Evolutionary conservation across 1,284 basidiomycete species (phyloP), one percentile per base, ranked within the genome.

Genomic region (Phlebopus sp.): DNA sequence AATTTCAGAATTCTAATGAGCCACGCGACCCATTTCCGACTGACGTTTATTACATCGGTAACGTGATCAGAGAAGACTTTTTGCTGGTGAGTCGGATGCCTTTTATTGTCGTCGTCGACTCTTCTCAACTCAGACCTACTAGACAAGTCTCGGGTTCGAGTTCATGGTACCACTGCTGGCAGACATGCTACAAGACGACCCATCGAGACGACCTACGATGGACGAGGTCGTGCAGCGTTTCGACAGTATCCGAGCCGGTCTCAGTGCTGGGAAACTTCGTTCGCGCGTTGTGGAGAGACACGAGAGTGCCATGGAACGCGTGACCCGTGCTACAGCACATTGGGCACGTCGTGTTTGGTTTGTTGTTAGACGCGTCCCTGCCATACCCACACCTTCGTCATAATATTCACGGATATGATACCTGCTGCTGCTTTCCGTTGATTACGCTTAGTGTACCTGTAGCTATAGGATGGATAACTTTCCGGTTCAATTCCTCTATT

Each of bases 141-240:
- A 47, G 43, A 13, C 1, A 9, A 55, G 55, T 5, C 10, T 17
- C 1, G 64, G 58, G 3, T 56, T 69, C 21, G 60, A 56, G 17
- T 68, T 68, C 35, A 58, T 68, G 57, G 17, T 35, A 10, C 43
- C 51, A 0, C 30, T 68, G 14, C 13, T 68, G 17, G 19, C 35
- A 1, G 46, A 53, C 19, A 69, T 69, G 67, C 46, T 53, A 0
- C 57, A 56, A 11, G 34, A 42, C 0, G 51, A 66, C 37, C 66
- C 64, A 0, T 13, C 36, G 0, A 47, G 47, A 17, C 61, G 64
- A 7, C 66, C 66, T 1, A 55, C 25, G 14, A 54, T 58, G 47
- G 49, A 56, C 9, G 50, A 59, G 13, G 51, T 59, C 4, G 47
- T 56, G 9, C 2, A 27, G 1, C 45, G 46, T 13, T 58, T 58